Evolutionary conservation across 768 basidiomycete genomes (phyloP).

Genomic region (Tricholoma sp.): DNA sequence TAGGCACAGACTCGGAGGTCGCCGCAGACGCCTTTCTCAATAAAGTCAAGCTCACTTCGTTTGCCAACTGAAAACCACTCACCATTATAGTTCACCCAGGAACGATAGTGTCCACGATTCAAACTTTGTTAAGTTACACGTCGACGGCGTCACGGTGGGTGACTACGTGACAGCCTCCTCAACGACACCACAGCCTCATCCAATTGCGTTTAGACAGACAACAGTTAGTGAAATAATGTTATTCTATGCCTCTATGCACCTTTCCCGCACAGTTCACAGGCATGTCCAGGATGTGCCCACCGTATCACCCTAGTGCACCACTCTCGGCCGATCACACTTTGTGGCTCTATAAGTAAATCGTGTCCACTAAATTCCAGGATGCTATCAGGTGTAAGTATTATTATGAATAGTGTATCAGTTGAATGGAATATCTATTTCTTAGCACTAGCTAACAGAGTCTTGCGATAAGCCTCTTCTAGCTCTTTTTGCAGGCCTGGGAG

Average conservation of each 20-base stretch:
- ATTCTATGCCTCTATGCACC: no score
- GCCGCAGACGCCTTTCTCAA: conserved; percentile 40
- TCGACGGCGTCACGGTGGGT: not conserved
- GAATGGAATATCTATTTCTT: conserved; percentile 59
- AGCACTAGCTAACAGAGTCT: conserved; percentile 8
- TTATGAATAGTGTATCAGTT: not conserved
- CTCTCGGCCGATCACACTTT: no score
- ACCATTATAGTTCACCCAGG: conserved; percentile 2
- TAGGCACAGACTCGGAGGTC: conserved; percentile 67
- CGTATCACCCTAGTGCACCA: no score
- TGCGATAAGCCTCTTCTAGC: conserved; percentile 50
- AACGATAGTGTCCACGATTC: not conserved
- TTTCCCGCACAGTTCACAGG: no score
- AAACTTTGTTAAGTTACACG: not conserved
- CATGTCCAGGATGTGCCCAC: no score
- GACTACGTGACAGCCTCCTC: not conserved
- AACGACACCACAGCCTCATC: no score
- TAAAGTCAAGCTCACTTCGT: not conserved
- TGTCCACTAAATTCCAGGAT: not conserved
- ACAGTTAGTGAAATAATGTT: no score
- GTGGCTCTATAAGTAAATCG: no score
- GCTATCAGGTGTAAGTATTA: not conserved
- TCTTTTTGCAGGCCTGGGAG: conserved; percentile 85
- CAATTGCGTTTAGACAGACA: no score
- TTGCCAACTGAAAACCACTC: not conserved